Evolutionary conservation across 495 filamentous ascomycete genomes (phyloP).

Genomic region (Filosporella fistucella): DNA sequence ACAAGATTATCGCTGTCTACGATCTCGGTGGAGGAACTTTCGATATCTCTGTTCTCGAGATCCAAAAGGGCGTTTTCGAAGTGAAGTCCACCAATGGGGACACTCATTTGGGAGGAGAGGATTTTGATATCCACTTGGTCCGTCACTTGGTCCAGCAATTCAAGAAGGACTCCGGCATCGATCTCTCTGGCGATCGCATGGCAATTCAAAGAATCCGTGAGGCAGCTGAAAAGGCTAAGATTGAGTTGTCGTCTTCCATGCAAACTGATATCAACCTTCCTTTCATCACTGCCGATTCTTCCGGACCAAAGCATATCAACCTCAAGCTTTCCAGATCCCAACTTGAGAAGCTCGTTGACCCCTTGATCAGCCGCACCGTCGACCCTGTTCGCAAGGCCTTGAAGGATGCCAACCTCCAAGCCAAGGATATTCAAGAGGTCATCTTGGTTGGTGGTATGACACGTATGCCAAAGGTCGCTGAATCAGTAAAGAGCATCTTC

Average conservation of each 20-base stretch:
- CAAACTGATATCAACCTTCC: conserved; percentile 99
- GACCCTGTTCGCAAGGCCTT: conserved; percentile 96
- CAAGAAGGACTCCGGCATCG: conserved; percentile 92
- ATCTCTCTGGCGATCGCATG: conserved; percentile 93
- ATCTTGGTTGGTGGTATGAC: conserved; percentile 99
- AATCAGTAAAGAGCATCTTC: conserved; percentile 97
- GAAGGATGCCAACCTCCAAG: conserved; percentile 91
- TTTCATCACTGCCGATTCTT: conserved; percentile 95
- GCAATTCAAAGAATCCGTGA: conserved; percentile 99
- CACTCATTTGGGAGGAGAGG: conserved; percentile 95
- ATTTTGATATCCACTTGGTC: conserved; percentile 96
- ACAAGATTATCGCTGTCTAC: conserved; percentile 91
- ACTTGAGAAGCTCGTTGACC: conserved; percentile 90
- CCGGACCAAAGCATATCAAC: conserved; percentile 97
- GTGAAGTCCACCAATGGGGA: conserved; percentile 99
- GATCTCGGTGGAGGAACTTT: conserved; percentile 99
- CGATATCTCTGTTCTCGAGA: conserved; percentile 96
- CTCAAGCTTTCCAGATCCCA: conserved; percentile 87
- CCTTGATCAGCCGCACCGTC: conserved; percentile 77
- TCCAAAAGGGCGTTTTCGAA: conserved; percentile 97
- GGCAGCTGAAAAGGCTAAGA: conserved; percentile 99
- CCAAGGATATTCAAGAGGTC: conserved; percentile 97
- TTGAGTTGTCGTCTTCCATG: conserved; percentile 92
- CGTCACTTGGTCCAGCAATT: conserved; percentile 93
- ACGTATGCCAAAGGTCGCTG: conserved; percentile 98